phyloP scores from a whole-genome alignment of 2,329 filamentous ascomycete species.

The Verticillium klebahnii region DNA sequence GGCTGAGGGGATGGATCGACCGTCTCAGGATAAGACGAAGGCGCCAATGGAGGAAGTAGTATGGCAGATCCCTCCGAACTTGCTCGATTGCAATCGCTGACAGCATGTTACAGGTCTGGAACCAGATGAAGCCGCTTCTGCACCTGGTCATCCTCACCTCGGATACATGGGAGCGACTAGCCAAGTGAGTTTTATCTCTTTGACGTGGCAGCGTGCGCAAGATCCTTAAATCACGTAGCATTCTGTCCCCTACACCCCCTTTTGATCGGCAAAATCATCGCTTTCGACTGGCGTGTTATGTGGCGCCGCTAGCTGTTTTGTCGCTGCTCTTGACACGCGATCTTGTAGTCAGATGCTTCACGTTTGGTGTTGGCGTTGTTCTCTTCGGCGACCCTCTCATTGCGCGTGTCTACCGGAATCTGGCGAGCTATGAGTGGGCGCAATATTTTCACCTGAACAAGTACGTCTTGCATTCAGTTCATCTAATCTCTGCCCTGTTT shows the following conservation, averaged over 20 bases:
- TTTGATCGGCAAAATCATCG: constrained; percentile 10
- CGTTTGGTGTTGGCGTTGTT: constrained; percentile 52
- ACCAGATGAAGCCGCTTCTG: constrained; percentile 5
- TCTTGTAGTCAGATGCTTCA: constrained; percentile 47
- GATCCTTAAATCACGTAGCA: neutral
- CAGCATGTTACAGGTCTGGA: constrained; percentile 2
- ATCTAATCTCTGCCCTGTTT: neutral
- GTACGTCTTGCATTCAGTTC: neutral
- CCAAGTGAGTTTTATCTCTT: constrained; percentile 13
- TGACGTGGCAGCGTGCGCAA: too few relatives aligned
- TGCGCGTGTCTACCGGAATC: constrained; percentile 28
- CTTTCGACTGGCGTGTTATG: neutral
- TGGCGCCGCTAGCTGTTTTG: neutral
- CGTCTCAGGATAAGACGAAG: constrained; percentile 11
- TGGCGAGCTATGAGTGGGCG: neutral
- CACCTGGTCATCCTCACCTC: constrained; percentile 15
- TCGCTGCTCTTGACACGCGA: constrained; percentile 34
- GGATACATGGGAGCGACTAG: constrained; percentile 18
- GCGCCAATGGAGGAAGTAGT: constrained; percentile 3
- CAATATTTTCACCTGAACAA: constrained; percentile 2
- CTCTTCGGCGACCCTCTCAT: constrained; percentile 65
- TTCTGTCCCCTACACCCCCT: constrained; percentile 12
- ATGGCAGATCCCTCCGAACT: neutral
- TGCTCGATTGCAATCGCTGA: neutral
- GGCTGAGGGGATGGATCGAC: constrained; percentile 6